phyloP scores from a whole-genome alignment of 495 filamentous ascomycete genomes.

The Hypoxylon rickii region DNA sequence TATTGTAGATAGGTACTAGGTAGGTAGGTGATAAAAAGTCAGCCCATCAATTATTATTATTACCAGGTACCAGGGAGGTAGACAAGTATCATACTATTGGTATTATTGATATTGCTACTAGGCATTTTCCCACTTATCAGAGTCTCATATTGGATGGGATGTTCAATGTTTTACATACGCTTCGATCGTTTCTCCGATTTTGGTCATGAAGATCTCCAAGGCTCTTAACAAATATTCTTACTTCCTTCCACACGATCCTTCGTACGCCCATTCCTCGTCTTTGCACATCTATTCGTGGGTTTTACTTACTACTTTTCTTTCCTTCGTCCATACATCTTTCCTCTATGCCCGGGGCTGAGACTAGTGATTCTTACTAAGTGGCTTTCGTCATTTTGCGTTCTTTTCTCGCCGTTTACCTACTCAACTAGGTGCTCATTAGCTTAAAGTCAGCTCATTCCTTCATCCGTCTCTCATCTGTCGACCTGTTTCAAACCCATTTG shows the following conservation, averaged over 20 bases:
- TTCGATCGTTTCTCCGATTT: conserved; percentile 21
- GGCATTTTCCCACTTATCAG: neutral
- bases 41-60: too few relatives aligned
- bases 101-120: conserved; percentile 2
- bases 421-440: neutral
- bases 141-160: conserved; percentile 13
- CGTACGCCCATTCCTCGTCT: conserved; percentile 25
- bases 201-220: conserved; percentile 6
- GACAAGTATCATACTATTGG: conserved; percentile 9
- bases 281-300: conserved; percentile 10
- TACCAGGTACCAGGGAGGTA: neutral
- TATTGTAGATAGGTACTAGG: too few relatives aligned
- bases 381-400: conserved; percentile 11
- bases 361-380: conserved; percentile 9
- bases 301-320: neutral
- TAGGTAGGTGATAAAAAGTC: neutral
- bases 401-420: conserved; percentile 4
- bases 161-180: conserved; percentile 18
- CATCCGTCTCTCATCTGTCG: neutral
- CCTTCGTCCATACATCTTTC: too few relatives aligned
- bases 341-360: conserved; percentile 18
- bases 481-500: conserved; percentile 1
- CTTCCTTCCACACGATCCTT: conserved; percentile 27
- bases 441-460: conserved; percentile 3
- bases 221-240: conserved; percentile 7